Percentiles rank a stretch among this genome's conserved stretches.
phyloP scores from a whole-genome alignment of 2,329 filamentous ascomycete genomes.

The Blastomyces gilchristii region DNA sequence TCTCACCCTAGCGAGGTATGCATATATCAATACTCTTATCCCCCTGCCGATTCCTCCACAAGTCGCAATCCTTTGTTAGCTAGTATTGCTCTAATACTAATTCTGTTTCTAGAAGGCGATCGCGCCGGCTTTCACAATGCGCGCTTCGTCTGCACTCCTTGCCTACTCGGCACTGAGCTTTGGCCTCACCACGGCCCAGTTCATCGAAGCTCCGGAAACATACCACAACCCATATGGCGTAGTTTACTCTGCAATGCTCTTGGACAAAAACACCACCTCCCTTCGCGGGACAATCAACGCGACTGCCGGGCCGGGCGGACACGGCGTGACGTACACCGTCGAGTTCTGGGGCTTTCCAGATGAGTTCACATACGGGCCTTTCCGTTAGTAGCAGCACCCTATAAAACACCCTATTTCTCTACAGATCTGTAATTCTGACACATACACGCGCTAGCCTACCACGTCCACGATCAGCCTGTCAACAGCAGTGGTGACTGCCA shows the following conservation, averaged over 20 bases:
- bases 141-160: conserved; percentile 15
- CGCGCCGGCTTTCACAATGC: conserved; percentile 9
- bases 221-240: conserved; percentile 47
- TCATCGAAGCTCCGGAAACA: conserved; percentile 43
- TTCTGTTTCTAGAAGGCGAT: not conserved
- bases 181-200: conserved; percentile 20
- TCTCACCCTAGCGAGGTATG: not conserved
- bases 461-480: conserved; percentile 58
- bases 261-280: conserved; percentile 44
- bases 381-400: conserved; percentile 40
- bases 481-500: conserved; percentile 61
- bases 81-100: not conserved
- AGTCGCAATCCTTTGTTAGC: not conserved
- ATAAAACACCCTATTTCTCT: conserved; percentile 13
- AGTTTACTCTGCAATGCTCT: conserved; percentile 48
- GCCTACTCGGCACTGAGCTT: conserved; percentile 17
- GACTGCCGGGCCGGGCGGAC: conserved; percentile 39
- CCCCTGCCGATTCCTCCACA: not conserved
- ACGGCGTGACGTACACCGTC: conserved; percentile 48
- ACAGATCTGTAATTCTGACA: not conserved
- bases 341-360: conserved; percentile 50
- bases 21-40: not conserved
- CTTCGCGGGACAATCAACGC: conserved; percentile 46
- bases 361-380: conserved; percentile 42
- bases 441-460: conserved; percentile 47